These are phyloP conservation scores for Apophysomyces trapeziformis DNA, from an alignment of 371 early-diverging fungal species.

Conservation along the genomic window DNA sequence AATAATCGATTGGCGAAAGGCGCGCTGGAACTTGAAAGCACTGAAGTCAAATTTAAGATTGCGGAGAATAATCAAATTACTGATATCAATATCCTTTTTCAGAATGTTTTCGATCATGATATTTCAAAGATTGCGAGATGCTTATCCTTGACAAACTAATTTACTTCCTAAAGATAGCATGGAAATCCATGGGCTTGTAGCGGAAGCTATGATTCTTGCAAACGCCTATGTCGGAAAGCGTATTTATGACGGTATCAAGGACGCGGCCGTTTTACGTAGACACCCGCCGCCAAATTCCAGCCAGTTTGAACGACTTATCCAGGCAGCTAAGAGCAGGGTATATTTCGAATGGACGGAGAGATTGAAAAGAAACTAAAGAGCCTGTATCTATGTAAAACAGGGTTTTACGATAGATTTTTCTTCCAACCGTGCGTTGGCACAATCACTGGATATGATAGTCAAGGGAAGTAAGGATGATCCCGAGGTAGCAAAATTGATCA, in stretches of 20 bases:
- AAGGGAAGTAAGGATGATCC: conserved; percentile 49
- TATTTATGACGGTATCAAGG: conserved; percentile 80
- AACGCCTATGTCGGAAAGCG: conserved; percentile 92
- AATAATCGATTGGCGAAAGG: conserved; percentile 63
- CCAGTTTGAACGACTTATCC: conserved; percentile 71
- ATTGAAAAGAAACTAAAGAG: background rate
- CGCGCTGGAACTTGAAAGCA: conserved; percentile 75
- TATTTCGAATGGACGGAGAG: background rate
- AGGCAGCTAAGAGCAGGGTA: conserved; percentile 65
- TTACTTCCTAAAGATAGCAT: conserved; percentile 76
- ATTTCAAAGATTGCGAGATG: conserved; percentile 32
- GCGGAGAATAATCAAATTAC: conserved; percentile 62
- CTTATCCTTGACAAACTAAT: conserved; percentile 29
- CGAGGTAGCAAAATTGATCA: conserved; percentile 61
- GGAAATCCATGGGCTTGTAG: conserved; percentile 95
- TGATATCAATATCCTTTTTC: conserved; percentile 64
- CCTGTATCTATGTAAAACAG: conserved; percentile 15
- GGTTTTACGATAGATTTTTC: conserved; percentile 68
- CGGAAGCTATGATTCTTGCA: conserved; percentile 99
- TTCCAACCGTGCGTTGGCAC: conserved; percentile 69
- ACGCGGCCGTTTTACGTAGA: conserved; percentile 86
- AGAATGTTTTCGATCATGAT: conserved; percentile 22
- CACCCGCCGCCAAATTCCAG: conserved; percentile 76
- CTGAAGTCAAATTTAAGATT: conserved; percentile 78
- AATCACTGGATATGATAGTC: conserved; percentile 54